These are phyloP conservation scores for Ilyonectria mors-panacis DNA, from an alignment of 2,329 filamentous ascomycete genomes.

Conservation along the genomic window DNA sequence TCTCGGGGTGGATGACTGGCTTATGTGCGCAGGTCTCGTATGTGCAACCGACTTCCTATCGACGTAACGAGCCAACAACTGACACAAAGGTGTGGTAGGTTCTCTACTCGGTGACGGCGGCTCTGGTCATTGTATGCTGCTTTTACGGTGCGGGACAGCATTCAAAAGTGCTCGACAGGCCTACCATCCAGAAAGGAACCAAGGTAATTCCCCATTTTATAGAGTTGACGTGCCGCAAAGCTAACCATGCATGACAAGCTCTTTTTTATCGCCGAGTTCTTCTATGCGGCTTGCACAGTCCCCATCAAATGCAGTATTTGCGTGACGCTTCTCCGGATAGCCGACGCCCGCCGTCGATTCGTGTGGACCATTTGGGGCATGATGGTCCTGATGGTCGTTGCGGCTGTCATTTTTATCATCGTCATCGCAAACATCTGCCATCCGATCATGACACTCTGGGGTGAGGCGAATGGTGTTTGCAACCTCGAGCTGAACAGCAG, in stretches of 20 bases:
- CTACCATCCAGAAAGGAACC: conserved; percentile 34
- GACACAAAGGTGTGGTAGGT: conserved; percentile 9
- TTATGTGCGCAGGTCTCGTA: conserved; percentile 41
- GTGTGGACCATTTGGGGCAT: conserved; percentile 36
- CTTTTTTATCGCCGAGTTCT: conserved; percentile 42
- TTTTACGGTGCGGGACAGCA: conserved; percentile 38
- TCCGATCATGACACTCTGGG: conserved; percentile 46
- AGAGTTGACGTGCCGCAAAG: not conserved
- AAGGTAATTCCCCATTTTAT: conserved; percentile 30
- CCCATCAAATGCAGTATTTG: conserved; percentile 49
- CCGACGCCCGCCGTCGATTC: conserved; percentile 34
- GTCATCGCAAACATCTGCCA: conserved; percentile 43
- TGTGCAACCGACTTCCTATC: not conserved
- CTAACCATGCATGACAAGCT: conserved; percentile 24
- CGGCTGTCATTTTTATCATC: conserved; percentile 41
- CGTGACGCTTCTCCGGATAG: conserved; percentile 48
- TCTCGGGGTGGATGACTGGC: conserved; percentile 41
- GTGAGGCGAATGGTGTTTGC: conserved; percentile 36
- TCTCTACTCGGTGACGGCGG: conserved; percentile 33
- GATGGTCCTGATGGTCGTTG: conserved; percentile 27
- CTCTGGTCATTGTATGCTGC: conserved; percentile 39
- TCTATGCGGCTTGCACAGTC: conserved; percentile 39
- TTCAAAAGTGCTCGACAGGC: not conserved
- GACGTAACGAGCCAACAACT: not conserved
- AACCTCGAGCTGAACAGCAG: conserved; percentile 36